Percentiles rank a stretch among this genome's conserved stretches.
phyloP scores from a whole-genome alignment of 1,139 yeast genomes.

The Pichia sp. region DNA sequence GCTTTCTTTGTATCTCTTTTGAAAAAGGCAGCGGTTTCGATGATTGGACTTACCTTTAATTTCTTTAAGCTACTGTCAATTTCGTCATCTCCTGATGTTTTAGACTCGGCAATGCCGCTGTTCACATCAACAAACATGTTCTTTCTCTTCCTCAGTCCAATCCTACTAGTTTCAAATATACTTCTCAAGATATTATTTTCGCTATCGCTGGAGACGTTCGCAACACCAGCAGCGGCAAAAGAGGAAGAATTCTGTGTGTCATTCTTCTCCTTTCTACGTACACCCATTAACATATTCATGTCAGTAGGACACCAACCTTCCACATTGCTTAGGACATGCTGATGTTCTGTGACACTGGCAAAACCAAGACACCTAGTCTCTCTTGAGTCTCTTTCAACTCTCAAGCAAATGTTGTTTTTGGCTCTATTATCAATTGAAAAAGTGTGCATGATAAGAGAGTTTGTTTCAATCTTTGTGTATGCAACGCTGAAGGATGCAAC shows the following conservation, averaged over 20 bases:
- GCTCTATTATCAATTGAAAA: conserved; percentile 70
- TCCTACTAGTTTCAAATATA: conserved; percentile 1
- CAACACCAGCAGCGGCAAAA: neutral
- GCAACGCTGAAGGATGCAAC: conserved; percentile 66
- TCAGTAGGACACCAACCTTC: conserved; percentile 80
- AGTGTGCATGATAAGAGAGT: conserved; percentile 66
- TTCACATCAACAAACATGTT: too few relatives aligned
- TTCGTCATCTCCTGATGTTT: neutral
- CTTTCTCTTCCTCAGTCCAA: conserved; percentile 3
- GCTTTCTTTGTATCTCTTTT: neutral
- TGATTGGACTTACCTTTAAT: neutral
- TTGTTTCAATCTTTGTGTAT: conserved; percentile 58
- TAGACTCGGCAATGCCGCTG: neutral
- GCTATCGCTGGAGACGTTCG: neutral
- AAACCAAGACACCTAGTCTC: conserved; percentile 87
- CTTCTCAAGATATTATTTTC: conserved; percentile 1
- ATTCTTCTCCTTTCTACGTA: conserved; percentile 43
- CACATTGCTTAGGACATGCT: conserved; percentile 60
- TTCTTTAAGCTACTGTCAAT: neutral
- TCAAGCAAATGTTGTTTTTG: conserved; percentile 72
- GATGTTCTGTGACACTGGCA: conserved; percentile 67
- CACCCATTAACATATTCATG: conserved; percentile 70
- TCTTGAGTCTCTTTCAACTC: conserved; percentile 89
- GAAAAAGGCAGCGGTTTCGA: neutral
- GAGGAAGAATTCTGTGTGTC: neutral